Conservation (phyloP, 2,329 filamentous ascomycete genomes). For the Cladorrhinum sp. region DNA sequence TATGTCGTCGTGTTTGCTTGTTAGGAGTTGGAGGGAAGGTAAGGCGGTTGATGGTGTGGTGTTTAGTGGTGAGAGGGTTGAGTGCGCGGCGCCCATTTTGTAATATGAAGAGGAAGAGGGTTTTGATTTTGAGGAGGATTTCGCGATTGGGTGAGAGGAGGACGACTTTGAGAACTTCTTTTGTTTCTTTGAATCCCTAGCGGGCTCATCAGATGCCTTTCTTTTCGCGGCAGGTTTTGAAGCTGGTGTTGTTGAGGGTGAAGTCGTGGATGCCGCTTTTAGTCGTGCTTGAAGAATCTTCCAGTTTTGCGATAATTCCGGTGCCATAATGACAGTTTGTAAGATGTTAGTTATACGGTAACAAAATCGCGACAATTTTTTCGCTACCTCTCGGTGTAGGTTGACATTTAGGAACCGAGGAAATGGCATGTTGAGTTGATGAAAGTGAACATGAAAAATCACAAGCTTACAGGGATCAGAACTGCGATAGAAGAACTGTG, state of each 20-base stretch:
- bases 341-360: not conserved
- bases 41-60: conserved; percentile 36
- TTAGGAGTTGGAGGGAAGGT: conserved; percentile 56
- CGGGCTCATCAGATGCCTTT: conserved; percentile 13
- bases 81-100: conserved; percentile 51
- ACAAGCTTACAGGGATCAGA: not conserved
- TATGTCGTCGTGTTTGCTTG: conserved; percentile 60
- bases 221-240: conserved; percentile 1
- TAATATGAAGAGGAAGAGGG: conserved; percentile 11
- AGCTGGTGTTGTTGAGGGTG: conserved; percentile 37
- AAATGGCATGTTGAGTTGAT: not conserved
- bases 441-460: not conserved
- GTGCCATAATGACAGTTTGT: conserved; percentile 38
- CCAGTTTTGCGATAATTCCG: conserved; percentile 67
- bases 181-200: not conserved
- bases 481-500: not conserved
- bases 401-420: conserved; percentile 14
- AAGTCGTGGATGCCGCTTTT: conserved; percentile 44
- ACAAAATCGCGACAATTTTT: not conserved
- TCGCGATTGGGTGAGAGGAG: not conserved
- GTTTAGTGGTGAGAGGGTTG: conserved; percentile 43
- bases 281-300: conserved; percentile 69
- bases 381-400: not conserved
- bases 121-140: conserved; percentile 11
- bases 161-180: not conserved